A percentile compares a stretch with the other conserved stretches of the same genome.
phyloP scores from a whole-genome alignment of 345 rosid species.

The Brassica juncea region DNA sequence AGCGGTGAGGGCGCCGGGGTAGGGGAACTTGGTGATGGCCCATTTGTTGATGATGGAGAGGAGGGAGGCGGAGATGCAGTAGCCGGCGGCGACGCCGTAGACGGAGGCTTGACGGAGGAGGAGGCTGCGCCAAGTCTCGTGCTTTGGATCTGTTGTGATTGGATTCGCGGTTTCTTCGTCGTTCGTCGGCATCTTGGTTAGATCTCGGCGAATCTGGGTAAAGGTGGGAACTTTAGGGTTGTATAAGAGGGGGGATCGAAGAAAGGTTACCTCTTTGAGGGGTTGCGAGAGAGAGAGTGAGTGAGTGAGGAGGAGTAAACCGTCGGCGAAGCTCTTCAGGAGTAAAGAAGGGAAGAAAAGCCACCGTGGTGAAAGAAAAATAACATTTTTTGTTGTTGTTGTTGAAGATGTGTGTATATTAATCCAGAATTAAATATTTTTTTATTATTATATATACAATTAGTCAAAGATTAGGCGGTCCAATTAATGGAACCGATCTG shows the following conservation, averaged over 20 bases:
- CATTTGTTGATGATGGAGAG: constrained; percentile 97
- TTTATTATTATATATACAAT: no score
- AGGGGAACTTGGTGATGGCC: constrained; percentile 96
- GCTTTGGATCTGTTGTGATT: constrained; percentile 24
- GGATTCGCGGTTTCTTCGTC: constrained; percentile 52
- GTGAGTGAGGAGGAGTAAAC: neutral
- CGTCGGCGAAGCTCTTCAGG: neutral
- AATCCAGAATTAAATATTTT: no score
- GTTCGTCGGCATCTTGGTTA: constrained; percentile 45
- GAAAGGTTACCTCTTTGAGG: constrained; percentile 18
- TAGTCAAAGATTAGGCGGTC: no score
- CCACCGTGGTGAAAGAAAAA: no score
- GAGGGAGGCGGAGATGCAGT: constrained; percentile 90
- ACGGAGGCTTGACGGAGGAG: constrained; percentile 61
- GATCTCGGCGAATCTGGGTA: neutral
- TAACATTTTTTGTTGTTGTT: no score
- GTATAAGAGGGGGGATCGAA: constrained; percentile 4
- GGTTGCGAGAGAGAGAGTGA: neutral
- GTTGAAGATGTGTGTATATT: no score
- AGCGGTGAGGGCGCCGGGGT: constrained; percentile 94
- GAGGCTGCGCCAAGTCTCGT: constrained; percentile 47
- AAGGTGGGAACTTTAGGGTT: neutral
- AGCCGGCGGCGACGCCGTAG: constrained; percentile 86
- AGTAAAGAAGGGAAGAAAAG: neutral
- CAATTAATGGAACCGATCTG: no score